Evolutionary conservation across 768 basidiomycete species (phyloP).

Genomic region (Cubamyces sp.): DNA sequence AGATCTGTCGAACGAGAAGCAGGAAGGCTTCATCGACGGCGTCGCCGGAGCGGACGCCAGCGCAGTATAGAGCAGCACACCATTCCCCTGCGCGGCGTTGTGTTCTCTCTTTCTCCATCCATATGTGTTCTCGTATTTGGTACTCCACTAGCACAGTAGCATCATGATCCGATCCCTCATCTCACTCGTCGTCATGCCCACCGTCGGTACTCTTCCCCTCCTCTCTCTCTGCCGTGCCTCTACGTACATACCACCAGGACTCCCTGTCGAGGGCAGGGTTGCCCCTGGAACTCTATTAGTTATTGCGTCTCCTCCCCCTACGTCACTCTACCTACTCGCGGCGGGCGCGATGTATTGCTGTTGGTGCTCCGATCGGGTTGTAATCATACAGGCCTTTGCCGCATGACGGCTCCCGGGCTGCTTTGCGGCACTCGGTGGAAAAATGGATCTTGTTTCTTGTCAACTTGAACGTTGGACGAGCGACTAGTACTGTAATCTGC

Average conservation of each 20-base stretch:
- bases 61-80: not conserved
- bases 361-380: conserved; percentile 2
- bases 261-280: not conserved
- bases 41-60: not conserved
- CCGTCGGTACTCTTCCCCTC: not conserved
- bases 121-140: too few species aligned
- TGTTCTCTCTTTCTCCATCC: not conserved
- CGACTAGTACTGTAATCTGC: too few species aligned
- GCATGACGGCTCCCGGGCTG: not conserved
- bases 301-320: not conserved
- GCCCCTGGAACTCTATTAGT: not conserved
- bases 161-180: not conserved
- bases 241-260: not conserved
- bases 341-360: conserved; percentile 1
- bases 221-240: not conserved
- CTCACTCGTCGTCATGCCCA: not conserved
- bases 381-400: not conserved
- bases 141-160: not conserved
- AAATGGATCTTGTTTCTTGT: too few species aligned
- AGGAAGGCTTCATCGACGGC: conserved; percentile 57
- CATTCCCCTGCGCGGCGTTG: too few species aligned
- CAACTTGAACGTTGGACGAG: too few species aligned
- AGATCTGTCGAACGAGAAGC: conserved; percentile 74
- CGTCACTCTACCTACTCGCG: conserved; percentile 10
- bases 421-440: too few species aligned